These are phyloP conservation scores for Zygosaccharomyces pseudobailii DNA, from an alignment of 1,139 yeast genomes.

Conservation along the genomic window DNA sequence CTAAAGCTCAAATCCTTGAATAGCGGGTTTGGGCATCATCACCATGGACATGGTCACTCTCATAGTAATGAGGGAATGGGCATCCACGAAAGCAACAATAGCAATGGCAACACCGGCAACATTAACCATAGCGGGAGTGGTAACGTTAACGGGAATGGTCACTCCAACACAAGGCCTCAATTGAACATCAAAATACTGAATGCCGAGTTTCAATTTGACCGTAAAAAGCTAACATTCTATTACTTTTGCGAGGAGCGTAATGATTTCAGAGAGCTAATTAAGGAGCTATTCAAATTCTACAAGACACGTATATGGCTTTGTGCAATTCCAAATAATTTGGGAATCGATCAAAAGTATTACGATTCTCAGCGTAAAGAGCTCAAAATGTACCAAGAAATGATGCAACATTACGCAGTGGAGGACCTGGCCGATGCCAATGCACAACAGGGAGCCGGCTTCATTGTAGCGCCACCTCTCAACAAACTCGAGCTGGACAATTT, in stretches of 20 bases:
- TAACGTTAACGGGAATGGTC: conserved; percentile 3
- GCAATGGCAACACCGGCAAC: not conserved
- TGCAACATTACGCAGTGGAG: conserved; percentile 28
- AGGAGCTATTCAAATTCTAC: conserved; percentile 86
- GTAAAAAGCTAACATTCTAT: conserved; percentile 87
- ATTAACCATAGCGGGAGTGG: too few species aligned
- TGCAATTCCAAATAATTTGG: conserved; percentile 52
- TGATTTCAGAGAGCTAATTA: conserved; percentile 87
- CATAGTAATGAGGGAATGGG: not conserved
- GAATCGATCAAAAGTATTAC: conserved; percentile 30
- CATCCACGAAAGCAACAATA: not conserved
- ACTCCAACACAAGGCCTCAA: conserved; percentile 11
- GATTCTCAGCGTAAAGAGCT: conserved; percentile 26
- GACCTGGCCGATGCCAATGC: conserved; percentile 24
- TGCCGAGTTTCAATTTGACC: conserved; percentile 94
- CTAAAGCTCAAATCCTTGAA: conserved; percentile 34
- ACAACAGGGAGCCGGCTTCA: conserved; percentile 23
- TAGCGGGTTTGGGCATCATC: conserved; percentile 12
- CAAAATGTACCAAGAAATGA: conserved; percentile 30
- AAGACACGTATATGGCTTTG: conserved; percentile 98
- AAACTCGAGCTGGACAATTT: conserved; percentile 30
- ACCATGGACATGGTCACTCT: conserved; percentile 6
- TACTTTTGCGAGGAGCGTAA: conserved; percentile 69
- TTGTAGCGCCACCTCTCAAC: conserved; percentile 27
- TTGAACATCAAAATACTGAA: conserved; percentile 48